A percentile compares a stretch with the other conserved stretches of the same genome.
These are phyloP conservation scores for Saccharomycopsis synnaedendra DNA, from an alignment of 805 yeast genomes.

Conservation along the genomic window DNA sequence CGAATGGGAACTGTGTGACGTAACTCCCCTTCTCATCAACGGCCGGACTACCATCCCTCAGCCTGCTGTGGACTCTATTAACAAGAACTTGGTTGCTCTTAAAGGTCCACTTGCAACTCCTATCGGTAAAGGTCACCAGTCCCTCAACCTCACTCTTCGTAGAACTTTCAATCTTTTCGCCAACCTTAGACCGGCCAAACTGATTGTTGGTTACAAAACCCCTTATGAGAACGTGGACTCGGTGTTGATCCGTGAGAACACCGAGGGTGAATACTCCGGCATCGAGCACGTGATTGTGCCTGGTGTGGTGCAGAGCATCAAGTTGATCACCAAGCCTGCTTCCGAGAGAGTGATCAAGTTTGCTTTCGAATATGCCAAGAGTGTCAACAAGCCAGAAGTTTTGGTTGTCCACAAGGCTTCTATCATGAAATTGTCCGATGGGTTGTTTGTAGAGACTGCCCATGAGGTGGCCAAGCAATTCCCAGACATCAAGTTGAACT, in stretches of 20 bases:
- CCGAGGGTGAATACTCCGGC: conserved; percentile 99
- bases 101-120: conserved; percentile 99
- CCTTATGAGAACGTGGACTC: conserved; percentile 79
- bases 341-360: conserved; percentile 94
- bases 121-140: conserved; percentile 96
- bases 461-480: conserved; percentile 69
- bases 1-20: conserved; percentile 96
- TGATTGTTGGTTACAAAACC: conserved; percentile 87
- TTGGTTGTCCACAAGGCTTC: conserved; percentile 97
- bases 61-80: conserved; percentile 84
- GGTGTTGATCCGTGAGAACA: conserved; percentile 95
- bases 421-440: conserved; percentile 96
- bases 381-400: conserved; percentile 78
- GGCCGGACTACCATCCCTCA: conserved; percentile 92
- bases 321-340: conserved; percentile 92
- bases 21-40: conserved; percentile 82
- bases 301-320: conserved; percentile 97
- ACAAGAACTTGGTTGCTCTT: conserved; percentile 86
- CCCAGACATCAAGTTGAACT: conserved; percentile 77
- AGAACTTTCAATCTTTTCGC: conserved; percentile 95
- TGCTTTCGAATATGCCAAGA: conserved; percentile 92
- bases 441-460: conserved; percentile 88
- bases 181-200: conserved; percentile 93
- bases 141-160: conserved; percentile 94
- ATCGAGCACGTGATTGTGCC: conserved; percentile 97